These are phyloP conservation scores for Penicillium odoratum DNA, from an alignment of 495 filamentous ascomycete species.

Conservation along the genomic window DNA sequence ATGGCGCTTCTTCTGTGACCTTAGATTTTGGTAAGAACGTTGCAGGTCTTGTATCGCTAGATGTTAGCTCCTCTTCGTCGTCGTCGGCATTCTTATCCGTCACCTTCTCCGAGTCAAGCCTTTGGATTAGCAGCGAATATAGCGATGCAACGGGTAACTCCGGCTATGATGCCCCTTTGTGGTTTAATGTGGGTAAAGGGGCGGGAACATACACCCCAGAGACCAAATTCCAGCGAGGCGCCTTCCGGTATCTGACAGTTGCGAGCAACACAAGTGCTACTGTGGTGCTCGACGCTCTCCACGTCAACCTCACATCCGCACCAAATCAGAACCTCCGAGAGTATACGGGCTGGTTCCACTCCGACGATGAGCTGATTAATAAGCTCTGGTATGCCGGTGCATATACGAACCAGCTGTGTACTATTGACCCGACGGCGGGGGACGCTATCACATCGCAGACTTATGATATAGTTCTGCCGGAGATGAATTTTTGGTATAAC, in stretches of 20 bases:
- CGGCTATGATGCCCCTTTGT: conserved; percentile 41
- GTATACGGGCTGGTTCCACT: conserved; percentile 62
- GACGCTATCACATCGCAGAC: conserved; percentile 36
- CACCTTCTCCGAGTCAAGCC: conserved; percentile 43
- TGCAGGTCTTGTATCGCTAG: conserved; percentile 40
- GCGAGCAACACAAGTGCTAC: conserved; percentile 26
- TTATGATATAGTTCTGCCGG: conserved; percentile 18
- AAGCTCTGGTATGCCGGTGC: conserved; percentile 65
- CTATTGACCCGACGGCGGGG: conserved; percentile 51
- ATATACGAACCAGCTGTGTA: conserved; percentile 59
- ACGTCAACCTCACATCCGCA: conserved; percentile 33
- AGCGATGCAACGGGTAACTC: conserved; percentile 45
- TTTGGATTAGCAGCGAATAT: conserved; percentile 40
- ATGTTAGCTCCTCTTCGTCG: conserved; percentile 27
- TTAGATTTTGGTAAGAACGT: conserved; percentile 50
- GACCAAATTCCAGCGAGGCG: conserved; percentile 38
- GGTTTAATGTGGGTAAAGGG: conserved; percentile 29
- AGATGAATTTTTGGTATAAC: conserved; percentile 31
- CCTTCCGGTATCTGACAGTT: conserved; percentile 45
- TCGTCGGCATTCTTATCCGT: conserved; percentile 40
- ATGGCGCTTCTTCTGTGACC: conserved; percentile 37
- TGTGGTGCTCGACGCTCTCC: conserved; percentile 17
- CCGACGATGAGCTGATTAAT: conserved; percentile 55
- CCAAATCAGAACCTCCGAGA: conserved; percentile 51
- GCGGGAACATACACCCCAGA: conserved; percentile 35